Evolutionary conservation across 305 asterid genomes (phyloP).

Genomic region (Ilex paraguariensis): DNA sequence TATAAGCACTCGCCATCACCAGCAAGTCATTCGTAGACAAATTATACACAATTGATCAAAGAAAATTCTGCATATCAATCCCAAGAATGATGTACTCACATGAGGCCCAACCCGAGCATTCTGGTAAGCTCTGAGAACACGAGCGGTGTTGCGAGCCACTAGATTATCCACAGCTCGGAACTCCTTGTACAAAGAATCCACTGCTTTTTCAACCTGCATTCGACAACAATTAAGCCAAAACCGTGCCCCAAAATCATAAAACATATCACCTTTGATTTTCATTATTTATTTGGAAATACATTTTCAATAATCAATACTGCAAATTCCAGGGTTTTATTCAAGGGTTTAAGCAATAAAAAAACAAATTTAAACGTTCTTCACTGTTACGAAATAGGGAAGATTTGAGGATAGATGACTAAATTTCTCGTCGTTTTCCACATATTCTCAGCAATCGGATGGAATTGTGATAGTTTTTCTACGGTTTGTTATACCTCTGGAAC

Average conservation of each 20-base stretch:
- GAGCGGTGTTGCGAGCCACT: conserved; percentile 77
- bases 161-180: conserved; percentile 84
- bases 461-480: conserved; percentile 6
- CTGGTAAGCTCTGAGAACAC: conserved; percentile 87
- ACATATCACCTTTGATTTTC: no score
- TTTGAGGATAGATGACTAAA: background rate
- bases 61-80: background rate
- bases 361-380: background rate
- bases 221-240: background rate
- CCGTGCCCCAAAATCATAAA: background rate
- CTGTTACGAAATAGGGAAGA: background rate
- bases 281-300: background rate
- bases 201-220: conserved; percentile 70
- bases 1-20: no score
- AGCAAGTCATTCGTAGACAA: background rate
- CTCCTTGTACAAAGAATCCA: conserved; percentile 68
- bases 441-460: background rate
- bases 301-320: background rate
- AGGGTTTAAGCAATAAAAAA: background rate
- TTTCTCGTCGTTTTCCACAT: background rate
- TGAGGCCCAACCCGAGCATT: conserved; percentile 85
- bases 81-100: conserved; percentile 28
- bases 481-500: conserved; percentile 62
- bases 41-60: background rate
- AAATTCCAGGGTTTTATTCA: background rate